Base-by-base conservation (phyloP, 129 eudicot species). In the Pulicaria dysenterica region DNA sequence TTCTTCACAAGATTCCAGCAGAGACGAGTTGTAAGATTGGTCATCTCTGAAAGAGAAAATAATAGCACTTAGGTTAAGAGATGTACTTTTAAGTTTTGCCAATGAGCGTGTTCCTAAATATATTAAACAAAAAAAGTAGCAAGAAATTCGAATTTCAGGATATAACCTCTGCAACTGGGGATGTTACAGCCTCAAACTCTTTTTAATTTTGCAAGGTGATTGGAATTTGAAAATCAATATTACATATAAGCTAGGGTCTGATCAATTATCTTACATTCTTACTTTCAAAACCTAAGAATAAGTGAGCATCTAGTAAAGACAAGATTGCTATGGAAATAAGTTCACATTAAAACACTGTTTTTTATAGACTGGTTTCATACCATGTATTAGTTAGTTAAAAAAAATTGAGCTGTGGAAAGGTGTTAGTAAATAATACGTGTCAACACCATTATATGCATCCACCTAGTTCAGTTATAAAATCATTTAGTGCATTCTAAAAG, bases 1-100 rank as follows among this genome's bases (percentile, higher is more conserved):
- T 87, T 94, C 79, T 86, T 90, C 77, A 94, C 96, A 77, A 94
- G 96, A 67, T 82, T 86, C 98, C 98, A 94, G 81, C 98, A 94
- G 61, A 94, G 91, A 47, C 93, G 84, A 69, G 67, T 87, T 70
- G 98, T 94, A 66, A 94, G 96, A 76, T 84, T 84, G 34, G 72
- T 82, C 96, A 94, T 94, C 63, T 90, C 98, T 94, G 91, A 14
- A 34, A 56, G n/a, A 46, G 16, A 19, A 51, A 37, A 8, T 51
- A 24, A 48, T 16, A 19, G 43, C 31, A 67, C 67, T 39, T 11
- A 15, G 67, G 48, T 11, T 55, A 34, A 45, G 47, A 75, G 65
- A 44, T 9, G 44, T 55, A 36, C 45, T 60, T 15, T 11, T 37
- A 39, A 8, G 14, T 40, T 69, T 9, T 10, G 61, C 39, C 15